Conservation (phyloP, 2,329 filamentous ascomycete genomes). For the Arachnopeziza araneosa region DNA sequence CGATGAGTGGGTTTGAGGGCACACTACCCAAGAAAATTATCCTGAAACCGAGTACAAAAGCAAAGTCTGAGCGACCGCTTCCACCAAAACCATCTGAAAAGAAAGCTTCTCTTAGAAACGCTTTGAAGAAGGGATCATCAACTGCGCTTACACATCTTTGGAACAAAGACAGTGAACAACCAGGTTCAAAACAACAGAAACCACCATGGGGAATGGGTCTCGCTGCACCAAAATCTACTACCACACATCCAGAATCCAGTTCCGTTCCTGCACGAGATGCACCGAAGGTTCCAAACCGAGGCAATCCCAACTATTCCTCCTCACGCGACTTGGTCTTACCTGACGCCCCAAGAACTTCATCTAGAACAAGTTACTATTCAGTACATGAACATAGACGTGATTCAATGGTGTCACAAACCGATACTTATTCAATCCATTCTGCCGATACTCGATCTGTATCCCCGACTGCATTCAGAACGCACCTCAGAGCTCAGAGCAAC, state of each 20-base stretch:
- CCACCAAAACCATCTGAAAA: constrained; percentile 36
- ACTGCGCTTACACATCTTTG: constrained; percentile 44
- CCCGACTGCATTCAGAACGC: constrained; percentile 32
- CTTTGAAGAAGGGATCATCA: constrained; percentile 44
- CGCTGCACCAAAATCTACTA: constrained; percentile 21
- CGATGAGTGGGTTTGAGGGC: constrained; percentile 21
- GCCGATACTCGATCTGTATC: constrained; percentile 41
- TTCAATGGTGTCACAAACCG: constrained; percentile 51
- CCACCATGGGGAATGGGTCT: constrained; percentile 26
- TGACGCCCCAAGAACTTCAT: constrained; percentile 35
- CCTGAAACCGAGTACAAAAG: constrained; percentile 26
- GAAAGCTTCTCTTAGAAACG: constrained; percentile 42
- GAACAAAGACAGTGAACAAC: constrained; percentile 39
- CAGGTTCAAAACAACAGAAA: constrained; percentile 22
- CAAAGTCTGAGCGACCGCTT: constrained; percentile 23
- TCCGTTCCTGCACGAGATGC: constrained; percentile 31
- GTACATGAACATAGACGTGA: constrained; percentile 46
- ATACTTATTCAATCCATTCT: constrained; percentile 47
- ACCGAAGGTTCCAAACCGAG: constrained; percentile 33
- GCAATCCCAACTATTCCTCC: constrained; percentile 36
- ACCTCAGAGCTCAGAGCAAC: constrained; percentile 27
- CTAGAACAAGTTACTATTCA: constrained; percentile 44
- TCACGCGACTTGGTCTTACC: constrained; percentile 33
- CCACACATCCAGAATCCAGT: constrained; percentile 31
- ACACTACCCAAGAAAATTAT: constrained; percentile 18